phyloP scores from a whole-genome alignment of 257 asterid genomes.

The Eustoma russellianum region DNA sequence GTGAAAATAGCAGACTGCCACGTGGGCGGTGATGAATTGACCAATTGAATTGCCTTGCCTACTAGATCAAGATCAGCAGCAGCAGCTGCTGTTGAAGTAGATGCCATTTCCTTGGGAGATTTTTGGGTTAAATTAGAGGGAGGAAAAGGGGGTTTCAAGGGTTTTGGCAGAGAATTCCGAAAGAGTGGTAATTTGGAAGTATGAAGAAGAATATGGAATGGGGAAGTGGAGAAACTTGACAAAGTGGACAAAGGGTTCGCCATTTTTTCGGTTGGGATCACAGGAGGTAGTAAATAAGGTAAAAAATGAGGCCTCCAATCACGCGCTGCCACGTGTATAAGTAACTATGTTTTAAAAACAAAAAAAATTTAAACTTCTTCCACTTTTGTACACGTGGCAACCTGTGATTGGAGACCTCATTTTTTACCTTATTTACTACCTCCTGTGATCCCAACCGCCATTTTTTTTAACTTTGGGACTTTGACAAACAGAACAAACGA shows the following conservation, averaged over 20 bases:
- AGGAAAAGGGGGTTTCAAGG: constrained; percentile 15
- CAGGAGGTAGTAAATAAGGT: too few relatives aligned
- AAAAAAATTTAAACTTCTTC: too few relatives aligned
- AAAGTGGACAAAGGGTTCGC: constrained; percentile 9
- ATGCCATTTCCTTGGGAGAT: constrained; percentile 12
- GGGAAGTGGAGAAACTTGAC: constrained; percentile 11
- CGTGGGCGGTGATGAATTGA: constrained; percentile 65
- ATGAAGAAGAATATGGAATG: constrained; percentile 6
- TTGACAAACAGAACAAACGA: background rate
- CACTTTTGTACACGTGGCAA: too few relatives aligned
- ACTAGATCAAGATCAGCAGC: constrained; percentile 37
- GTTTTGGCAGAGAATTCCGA: constrained; percentile 13
- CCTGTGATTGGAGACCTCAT: too few relatives aligned
- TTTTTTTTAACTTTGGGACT: too few relatives aligned
- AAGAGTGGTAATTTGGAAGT: constrained; percentile 10
- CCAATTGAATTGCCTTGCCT: constrained; percentile 43
- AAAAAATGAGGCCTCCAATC: too few relatives aligned
- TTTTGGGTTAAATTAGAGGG: constrained; percentile 20
- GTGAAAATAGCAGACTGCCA: constrained; percentile 70
- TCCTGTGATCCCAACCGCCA: too few relatives aligned
- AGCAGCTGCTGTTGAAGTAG: constrained; percentile 24
- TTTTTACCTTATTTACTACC: too few relatives aligned
- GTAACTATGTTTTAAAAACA: too few relatives aligned
- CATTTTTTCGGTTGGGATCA: too few relatives aligned
- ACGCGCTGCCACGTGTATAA: too few relatives aligned